Evolutionary conservation across 1,284 basidiomycete species (phyloP), one percentile per base, ranked within the genome.

Genomic region (Ceratobasidium sp.): DNA sequence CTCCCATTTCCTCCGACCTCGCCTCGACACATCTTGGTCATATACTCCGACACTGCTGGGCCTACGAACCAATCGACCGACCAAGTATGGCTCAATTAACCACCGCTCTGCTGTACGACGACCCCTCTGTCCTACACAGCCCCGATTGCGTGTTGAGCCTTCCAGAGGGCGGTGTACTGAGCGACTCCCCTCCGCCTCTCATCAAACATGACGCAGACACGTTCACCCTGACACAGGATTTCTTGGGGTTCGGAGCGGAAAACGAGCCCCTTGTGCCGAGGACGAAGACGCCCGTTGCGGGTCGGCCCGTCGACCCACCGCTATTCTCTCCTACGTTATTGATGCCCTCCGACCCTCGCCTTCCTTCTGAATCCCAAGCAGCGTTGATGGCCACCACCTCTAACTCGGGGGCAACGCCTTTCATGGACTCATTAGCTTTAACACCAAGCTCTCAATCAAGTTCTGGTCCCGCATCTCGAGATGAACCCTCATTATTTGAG

Each of bases 401-500:
- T 9, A 27, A 33, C 17, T 57, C 53, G 19, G 66, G 66, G 1
- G 53, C 41, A 24, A 69, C 66, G 31, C 66, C 66, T 22, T 69
- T 14, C 27, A 44, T 69, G 41, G 66, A 69, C n/a, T 57, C 54
- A 14, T 29, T 69, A 41, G 51, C 36, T 11, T 22, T 69, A n/a
- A 56, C 66, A 9, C 54, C 66, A 2, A 69, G 36, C 27, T 69
- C 59, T 3, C 36, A 19, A 45, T n/a, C 59, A 22, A 44, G 36
- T 8, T 62, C 66, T 6, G 66, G 66, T 4, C 66, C 33, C 24
- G 51, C 54, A 14, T 69, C 66, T 47, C 51, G 66, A 45, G 66
- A 69, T 24, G 66, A 69, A n/a, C 66, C 66, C 11, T 29, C 64
- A 8, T 53, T 69, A 27, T 69, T 69, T 22, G 66, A 69, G 17